Evolutionary conservation across 1,284 basidiomycete species (phyloP), one percentile per base, ranked within the genome.

Genomic region (Agaricales sp.): DNA sequence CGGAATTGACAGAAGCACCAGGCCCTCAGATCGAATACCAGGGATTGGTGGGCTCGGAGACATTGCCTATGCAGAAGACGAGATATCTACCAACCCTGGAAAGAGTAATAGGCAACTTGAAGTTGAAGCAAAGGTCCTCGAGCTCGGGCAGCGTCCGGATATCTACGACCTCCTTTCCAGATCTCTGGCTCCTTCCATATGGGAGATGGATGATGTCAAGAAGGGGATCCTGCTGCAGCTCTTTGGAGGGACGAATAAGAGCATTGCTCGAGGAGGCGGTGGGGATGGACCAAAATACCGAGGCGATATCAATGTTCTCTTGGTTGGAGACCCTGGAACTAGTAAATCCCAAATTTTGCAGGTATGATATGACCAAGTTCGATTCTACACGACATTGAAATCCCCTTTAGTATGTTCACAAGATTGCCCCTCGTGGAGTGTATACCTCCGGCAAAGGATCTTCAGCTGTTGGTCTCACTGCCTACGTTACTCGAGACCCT

Each of bases 181-280:
- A 24, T 91, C 87, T 1, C 77, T 99, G 53, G 95, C 95, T 1
- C 96, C 95, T 6, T 89, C 85, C 22, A 95, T 99, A 57, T 98
- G 92, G 84, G 92, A 93, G 63, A 87, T 98, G 90, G 94, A 99
- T 38, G 95, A 99, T 60, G 92, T 99, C 53, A 99, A 99, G 71
- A 98, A 98, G 70, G 95, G 96, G 0, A 95, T 99, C 50, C 64
- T 99, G 46, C 69, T 99, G 23, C 95, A 98, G 66, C 68, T 99
- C 21, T 98, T 99, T 66, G 96, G 95, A 3, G 95, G 95, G 1
- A 97, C 95, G 45, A 98, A 97, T 67, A 99, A 99, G 74, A 90
- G 76, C 56, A 91, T 99, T 55, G 80, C 89, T 1, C 76, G 83
- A 47, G 95, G 94, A 49, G 95, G 95, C 13, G 95, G 95, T 8